These are phyloP conservation scores for Cenococcum geophilum DNA, from an alignment of 495 filamentous ascomycete species.

Conservation along the genomic window DNA sequence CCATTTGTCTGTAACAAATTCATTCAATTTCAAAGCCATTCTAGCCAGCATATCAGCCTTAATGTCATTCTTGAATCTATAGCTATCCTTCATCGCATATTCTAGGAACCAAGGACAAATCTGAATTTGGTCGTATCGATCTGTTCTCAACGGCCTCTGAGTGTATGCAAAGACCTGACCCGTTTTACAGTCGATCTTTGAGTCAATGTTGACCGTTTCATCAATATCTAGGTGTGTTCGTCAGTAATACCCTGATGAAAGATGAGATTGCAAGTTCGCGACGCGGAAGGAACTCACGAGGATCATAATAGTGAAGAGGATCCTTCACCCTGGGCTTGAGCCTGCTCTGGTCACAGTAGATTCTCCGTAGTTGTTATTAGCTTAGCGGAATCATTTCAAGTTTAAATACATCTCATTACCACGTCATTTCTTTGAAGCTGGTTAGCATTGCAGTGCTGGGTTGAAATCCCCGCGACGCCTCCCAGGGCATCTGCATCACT, in stretches of 20 bases:
- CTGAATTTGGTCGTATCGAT: constrained; percentile 4
- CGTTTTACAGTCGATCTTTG: neutral
- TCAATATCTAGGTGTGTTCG: neutral
- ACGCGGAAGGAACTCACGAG: neutral
- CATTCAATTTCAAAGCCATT: constrained; percentile 7
- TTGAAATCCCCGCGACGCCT: neutral
- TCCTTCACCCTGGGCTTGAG: neutral
- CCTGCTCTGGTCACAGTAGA: neutral
- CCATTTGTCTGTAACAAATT: constrained; percentile 5
- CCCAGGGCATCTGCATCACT: neutral
- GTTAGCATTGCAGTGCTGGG: neutral
- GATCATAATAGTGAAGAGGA: neutral
- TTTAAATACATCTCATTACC: neutral
- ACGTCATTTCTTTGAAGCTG: neutral
- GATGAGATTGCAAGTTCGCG: neutral
- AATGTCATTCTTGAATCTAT: constrained; percentile 2
- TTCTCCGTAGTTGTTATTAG: neutral
- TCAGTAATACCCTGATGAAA: neutral
- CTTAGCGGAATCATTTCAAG: neutral
- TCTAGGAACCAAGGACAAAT: constrained; percentile 11
- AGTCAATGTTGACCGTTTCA: neutral
- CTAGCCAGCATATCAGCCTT: constrained; percentile 1
- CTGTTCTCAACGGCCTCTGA: neutral
- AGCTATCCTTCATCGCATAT: constrained; percentile 5
- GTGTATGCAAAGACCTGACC: neutral